Evolutionary conservation across 768 basidiomycete species (phyloP).

Genomic region (Paxillus ammoniavirescens): DNA sequence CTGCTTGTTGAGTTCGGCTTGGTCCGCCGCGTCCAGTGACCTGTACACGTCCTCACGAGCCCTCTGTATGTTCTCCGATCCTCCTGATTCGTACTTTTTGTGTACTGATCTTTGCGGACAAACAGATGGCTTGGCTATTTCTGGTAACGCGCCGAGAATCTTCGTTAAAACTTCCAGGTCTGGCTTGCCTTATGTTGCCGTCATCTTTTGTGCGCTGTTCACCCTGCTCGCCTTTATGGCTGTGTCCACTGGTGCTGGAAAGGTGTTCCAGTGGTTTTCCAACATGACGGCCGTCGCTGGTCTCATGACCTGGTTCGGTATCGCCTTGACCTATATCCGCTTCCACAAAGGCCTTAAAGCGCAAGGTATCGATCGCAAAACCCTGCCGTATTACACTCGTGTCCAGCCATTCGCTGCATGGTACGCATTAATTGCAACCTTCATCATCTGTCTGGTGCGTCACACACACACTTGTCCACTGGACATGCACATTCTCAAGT

Average conservation of each 20-base stretch:
- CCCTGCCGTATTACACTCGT: constrained; percentile 65
- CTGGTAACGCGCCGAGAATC: constrained; percentile 80
- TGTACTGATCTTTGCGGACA: neutral
- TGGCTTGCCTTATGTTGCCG: constrained; percentile 76
- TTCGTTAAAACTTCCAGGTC: constrained; percentile 66
- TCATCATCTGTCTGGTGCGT: constrained; percentile 64
- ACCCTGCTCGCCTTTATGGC: constrained; percentile 82
- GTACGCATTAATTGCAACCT: constrained; percentile 33
- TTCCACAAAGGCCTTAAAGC: constrained; percentile 81
- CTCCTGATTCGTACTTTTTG: neutral
- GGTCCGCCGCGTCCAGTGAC: constrained; percentile 90
- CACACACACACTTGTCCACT: neutral
- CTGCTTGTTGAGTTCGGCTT: constrained; percentile 82
- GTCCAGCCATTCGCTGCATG: constrained; percentile 78
- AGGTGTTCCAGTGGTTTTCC: constrained; percentile 78
- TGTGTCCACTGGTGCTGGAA: constrained; percentile 59
- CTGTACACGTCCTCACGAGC: constrained; percentile 87
- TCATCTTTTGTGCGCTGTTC: constrained; percentile 69
- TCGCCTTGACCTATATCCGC: constrained; percentile 72
- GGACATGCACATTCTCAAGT: constrained; percentile 25
- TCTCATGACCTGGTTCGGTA: constrained; percentile 83
- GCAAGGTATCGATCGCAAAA: constrained; percentile 73
- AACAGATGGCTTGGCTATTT: constrained; percentile 73
- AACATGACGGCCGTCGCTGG: constrained; percentile 71
- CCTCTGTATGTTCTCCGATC: constrained; percentile 55